Evolutionary conservation across 345 rosid species (phyloP).

Genomic region (Pelargonium nanum): DNA sequence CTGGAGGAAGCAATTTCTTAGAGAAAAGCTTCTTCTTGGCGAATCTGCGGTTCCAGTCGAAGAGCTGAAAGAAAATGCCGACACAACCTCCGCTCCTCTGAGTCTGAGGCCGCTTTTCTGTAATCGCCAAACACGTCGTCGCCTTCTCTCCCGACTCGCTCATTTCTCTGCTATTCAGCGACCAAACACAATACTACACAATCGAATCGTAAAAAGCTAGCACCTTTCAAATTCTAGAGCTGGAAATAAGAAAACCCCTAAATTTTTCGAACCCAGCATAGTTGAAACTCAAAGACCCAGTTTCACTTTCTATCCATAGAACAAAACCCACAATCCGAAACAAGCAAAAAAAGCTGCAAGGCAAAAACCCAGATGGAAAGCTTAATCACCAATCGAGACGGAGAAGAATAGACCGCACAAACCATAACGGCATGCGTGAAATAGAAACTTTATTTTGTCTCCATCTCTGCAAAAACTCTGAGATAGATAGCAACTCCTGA

Average conservation of each 20-base stretch:
- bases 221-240: not conserved
- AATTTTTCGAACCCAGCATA: not conserved
- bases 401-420: not conserved
- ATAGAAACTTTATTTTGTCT: not conserved
- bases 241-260: not conserved
- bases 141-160: slow-evolving; percentile 34
- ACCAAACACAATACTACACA: not conserved
- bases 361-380: not conserved
- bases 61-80: slow-evolving; percentile 82
- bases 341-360: not conserved
- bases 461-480: not conserved
- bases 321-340: not conserved
- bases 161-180: slow-evolving; percentile 22
- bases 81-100: slow-evolving; percentile 71
- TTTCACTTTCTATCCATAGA: not conserved
- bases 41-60: slow-evolving; percentile 80
- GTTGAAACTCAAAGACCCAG: not conserved
- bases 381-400: too few relatives aligned
- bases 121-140: slow-evolving; percentile 41
- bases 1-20: slow-evolving; percentile 63
- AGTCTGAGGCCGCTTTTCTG: slow-evolving; percentile 54
- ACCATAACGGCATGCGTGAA: not conserved
- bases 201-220: not conserved
- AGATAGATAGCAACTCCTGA: not conserved
- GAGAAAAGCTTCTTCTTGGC: slow-evolving; percentile 80